Evolutionary conservation across 2,329 filamentous ascomycete genomes (phyloP), one percentile per base, ranked within the genome.

Genomic region (Diaporthe ilicicola): DNA sequence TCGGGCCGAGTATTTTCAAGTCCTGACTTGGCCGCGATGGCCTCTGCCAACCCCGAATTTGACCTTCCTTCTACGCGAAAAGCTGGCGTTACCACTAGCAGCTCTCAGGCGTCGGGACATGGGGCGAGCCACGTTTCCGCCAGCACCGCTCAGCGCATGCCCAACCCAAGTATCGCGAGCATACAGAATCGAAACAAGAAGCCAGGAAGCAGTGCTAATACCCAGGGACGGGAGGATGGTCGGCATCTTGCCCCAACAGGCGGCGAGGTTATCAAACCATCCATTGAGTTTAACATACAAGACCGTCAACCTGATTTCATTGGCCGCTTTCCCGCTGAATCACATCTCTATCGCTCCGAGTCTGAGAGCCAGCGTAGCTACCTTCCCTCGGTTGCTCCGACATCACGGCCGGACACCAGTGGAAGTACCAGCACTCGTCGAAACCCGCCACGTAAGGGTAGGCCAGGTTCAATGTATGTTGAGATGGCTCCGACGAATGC

Each of bases 31-130:
- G 32, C 39, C 22, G 55, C 39, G 8, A 44, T 71, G 64, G 70
- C 65, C 42, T 53, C 70, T 17, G 65, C 70, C 6, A 71, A 71
- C 34, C 70, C 70, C 1, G 70, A 71, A 13, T 71, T 71, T 22
- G 46, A 71, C 32, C 53, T 42, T 27, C 37, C 66, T 59, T 22
- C 32, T 12, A 9, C 27, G 54, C 66, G 42, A 22, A 68, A 39
- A 27, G 2, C 44, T 19, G 54, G 42, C 17, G 32, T 13, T 27
- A 15, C 42, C n/a, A 51, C 3, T 12, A 44, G 42, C 32, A 51
- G 37, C 34, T 59, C 42, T 19, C 29, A 27, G 27, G 24, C 29
- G 7, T 32, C 29, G 66, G 53, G 34, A 5, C 51, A 59, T 22
- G 53, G 12, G 22, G 29, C 29, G n/a, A 44, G 6, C 7, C 15